A percentile compares a stretch with the other conserved stretches of the same genome.
Conservation (phyloP, 78 protist genomes). For the Speleostelium caveatum region DNA sequence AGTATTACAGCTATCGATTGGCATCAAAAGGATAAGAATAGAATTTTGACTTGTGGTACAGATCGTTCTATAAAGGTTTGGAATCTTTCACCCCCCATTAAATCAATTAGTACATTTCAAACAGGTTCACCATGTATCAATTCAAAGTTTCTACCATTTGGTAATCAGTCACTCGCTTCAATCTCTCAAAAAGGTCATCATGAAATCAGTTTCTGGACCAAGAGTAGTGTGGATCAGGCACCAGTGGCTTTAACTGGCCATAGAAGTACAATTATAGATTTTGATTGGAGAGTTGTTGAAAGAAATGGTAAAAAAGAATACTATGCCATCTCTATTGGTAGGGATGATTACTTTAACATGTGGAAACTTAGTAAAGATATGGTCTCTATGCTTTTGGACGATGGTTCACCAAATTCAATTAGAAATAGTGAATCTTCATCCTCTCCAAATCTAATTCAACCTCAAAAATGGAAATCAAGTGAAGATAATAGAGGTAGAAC, state of each 20-base stretch:
- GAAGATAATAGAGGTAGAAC: background rate
- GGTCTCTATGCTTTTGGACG: background rate
- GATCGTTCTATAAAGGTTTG: constrained; percentile 43
- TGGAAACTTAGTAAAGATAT: constrained; percentile 37
- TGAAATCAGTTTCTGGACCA: constrained; percentile 50
- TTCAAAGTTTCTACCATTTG: constrained; percentile 38
- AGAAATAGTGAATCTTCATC: too few species aligned
- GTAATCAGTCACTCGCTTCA: constrained; percentile 1
- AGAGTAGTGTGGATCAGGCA: background rate
- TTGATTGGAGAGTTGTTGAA: constrained; percentile 37
- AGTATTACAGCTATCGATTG: constrained; percentile 39
- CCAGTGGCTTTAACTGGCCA: constrained; percentile 23
- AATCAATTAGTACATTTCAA: background rate
- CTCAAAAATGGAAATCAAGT: constrained; percentile 11
- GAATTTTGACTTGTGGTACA: constrained; percentile 21
- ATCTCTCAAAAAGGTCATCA: constrained; percentile 5
- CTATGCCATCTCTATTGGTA: constrained; percentile 29
- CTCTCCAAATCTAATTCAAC: too few species aligned
- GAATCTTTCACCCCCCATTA: constrained; percentile 43
- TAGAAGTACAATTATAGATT: constrained; percentile 21
- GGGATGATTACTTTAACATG: constrained; percentile 29
- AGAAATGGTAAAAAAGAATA: constrained; percentile 2
- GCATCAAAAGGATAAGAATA: constrained; percentile 14
- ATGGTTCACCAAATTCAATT: too few species aligned
- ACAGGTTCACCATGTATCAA: constrained; percentile 35